Conservation (phyloP, 148 eudicot genomes). For the Fagopyrum esculentum region DNA sequence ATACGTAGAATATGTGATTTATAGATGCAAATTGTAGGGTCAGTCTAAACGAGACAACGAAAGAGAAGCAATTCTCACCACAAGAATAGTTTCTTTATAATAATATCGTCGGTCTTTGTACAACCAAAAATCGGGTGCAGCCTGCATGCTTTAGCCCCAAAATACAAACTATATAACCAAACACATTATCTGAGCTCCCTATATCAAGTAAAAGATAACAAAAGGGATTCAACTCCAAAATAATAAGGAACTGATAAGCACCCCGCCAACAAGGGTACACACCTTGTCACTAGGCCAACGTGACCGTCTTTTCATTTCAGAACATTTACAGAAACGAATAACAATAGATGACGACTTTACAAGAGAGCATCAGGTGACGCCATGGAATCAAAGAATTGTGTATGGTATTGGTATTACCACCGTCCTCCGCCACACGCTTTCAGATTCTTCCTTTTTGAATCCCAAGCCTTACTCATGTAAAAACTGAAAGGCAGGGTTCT, state of each 20-base stretch:
- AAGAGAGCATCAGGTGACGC: conserved; percentile 19
- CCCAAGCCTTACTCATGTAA: conserved; percentile 57
- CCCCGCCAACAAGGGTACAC: background rate
- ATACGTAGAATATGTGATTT: no score
- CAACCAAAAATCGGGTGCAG: conserved; percentile 14
- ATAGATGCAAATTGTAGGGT: background rate
- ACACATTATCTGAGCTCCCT: conserved; percentile 14
- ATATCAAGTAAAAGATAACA: conserved; percentile 8
- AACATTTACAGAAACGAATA: conserved; percentile 26
- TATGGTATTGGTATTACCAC: conserved; percentile 8
- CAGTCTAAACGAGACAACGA: background rate
- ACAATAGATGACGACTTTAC: conserved; percentile 10
- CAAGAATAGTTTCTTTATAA: conserved; percentile 16
- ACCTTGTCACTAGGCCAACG: background rate
- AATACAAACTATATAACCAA: conserved; percentile 3
- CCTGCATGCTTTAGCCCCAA: conserved; percentile 11
- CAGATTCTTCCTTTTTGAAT: background rate
- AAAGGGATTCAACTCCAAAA: conserved; percentile 7
- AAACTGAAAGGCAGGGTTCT: conserved; percentile 90
- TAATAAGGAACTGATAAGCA: conserved; percentile 3
- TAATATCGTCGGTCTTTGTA: conserved; percentile 22
- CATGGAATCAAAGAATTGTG: conserved; percentile 23
- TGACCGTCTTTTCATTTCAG: conserved; percentile 16
- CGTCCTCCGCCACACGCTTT: background rate
- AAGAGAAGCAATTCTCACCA: conserved; percentile 11